Percentiles rank a stretch among this genome's conserved stretches.
These are phyloP conservation scores for Fonsecaea erecta DNA, from an alignment of 2,329 filamentous ascomycete genomes.

Conservation along the genomic window DNA sequence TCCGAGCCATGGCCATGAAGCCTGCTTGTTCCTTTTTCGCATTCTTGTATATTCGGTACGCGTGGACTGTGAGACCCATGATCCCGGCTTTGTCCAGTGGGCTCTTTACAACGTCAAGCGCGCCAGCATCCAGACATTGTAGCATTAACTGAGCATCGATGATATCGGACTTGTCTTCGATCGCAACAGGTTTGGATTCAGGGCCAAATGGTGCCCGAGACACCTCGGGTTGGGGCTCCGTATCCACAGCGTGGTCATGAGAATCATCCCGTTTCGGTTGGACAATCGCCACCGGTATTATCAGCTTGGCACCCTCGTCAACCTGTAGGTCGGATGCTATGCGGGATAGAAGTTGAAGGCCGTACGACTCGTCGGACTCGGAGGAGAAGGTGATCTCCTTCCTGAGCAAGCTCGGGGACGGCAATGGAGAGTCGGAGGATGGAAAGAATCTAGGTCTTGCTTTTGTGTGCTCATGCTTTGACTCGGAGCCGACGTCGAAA, in stretches of 20 bases:
- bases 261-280: conserved; percentile 41
- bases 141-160: conserved; percentile 62
- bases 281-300: conserved; percentile 56
- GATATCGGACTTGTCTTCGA: conserved; percentile 43
- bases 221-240: conserved; percentile 15
- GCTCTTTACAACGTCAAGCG: conserved; percentile 80
- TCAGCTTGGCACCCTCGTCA: conserved; percentile 54
- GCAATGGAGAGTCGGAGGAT: conserved; percentile 40
- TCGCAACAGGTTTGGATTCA: conserved; percentile 33
- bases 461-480: conserved; percentile 42
- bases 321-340: conserved; percentile 57
- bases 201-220: conserved; percentile 30
- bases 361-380: conserved; percentile 54
- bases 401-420: conserved; percentile 38
- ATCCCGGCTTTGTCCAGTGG: conserved; percentile 76
- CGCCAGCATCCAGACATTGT: conserved; percentile 81
- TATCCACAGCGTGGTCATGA: conserved; percentile 28
- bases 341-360: conserved; percentile 53
- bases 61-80: conserved; percentile 77
- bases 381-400: conserved; percentile 50
- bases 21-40: conserved; percentile 73
- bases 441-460: conserved; percentile 41
- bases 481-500: conserved; percentile 57
- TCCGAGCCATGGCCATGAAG: conserved; percentile 68
- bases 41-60: conserved; percentile 79